Percentiles rank a stretch among this genome's conserved stretches.
Evolutionary conservation across 2,329 filamentous ascomycete species (phyloP).

Genomic region (Fusarium temperatum): DNA sequence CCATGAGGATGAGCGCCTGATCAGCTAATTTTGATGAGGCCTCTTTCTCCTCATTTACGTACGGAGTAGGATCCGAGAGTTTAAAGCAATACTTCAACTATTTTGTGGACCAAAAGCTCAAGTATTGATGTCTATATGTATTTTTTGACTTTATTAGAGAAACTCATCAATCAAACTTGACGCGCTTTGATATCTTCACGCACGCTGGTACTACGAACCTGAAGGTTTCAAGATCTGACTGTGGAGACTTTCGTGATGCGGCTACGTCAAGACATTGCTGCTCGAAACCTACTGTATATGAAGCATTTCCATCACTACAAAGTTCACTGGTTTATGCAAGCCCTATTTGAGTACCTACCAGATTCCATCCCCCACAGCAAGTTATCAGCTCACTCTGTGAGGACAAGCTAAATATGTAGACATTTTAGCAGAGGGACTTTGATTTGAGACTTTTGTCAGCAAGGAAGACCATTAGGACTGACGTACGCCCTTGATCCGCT

Average conservation of each 20-base stretch:
- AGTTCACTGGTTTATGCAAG: not conserved
- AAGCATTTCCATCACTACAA: not conserved
- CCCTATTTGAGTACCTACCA: not conserved
- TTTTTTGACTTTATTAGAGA: not conserved
- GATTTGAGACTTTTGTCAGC: slow-evolving; percentile 3
- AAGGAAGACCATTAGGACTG: slow-evolving; percentile 6
- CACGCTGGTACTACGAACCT: not conserved
- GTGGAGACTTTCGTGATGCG: slow-evolving; percentile 21
- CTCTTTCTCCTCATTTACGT: not conserved
- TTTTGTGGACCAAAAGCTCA: not conserved
- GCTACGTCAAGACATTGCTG: slow-evolving; percentile 20
- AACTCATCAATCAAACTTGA: not conserved
- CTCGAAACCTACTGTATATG: not conserved
- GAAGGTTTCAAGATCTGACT: slow-evolving; percentile 8
- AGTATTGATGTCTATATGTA: not conserved
- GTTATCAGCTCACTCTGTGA: not conserved
- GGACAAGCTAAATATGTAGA: not conserved
- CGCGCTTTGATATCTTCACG: slow-evolving; percentile 1
- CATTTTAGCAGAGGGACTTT: not conserved
- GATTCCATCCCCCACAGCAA: not conserved
- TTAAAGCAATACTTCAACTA: not conserved
- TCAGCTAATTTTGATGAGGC: slow-evolving; percentile 22
- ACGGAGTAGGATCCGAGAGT: not conserved
- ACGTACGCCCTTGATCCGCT: slow-evolving; percentile 10
- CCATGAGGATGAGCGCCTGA: slow-evolving; percentile 6